phyloP scores from a whole-genome alignment of 2,329 filamentous ascomycete genomes.

The Setomelanomma holmii region DNA sequence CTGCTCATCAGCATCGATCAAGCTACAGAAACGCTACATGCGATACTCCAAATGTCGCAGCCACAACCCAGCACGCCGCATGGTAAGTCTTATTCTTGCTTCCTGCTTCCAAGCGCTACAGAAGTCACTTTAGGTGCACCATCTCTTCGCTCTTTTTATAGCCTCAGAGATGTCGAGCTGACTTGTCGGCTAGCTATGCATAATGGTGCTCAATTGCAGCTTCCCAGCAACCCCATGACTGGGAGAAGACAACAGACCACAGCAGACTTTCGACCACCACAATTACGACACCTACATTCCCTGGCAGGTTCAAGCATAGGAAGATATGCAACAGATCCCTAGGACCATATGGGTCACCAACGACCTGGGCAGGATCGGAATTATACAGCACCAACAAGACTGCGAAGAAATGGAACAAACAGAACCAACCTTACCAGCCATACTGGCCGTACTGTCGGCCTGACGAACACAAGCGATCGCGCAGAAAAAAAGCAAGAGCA shows the following conservation, averaged over 20 bases:
- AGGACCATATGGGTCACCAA: constrained; percentile 4
- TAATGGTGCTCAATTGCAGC: constrained; percentile 1
- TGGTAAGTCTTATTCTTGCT: too few relatives aligned
- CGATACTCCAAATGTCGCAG: constrained; percentile 23
- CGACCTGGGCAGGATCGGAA: constrained; percentile 13
- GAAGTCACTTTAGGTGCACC: too few relatives aligned
- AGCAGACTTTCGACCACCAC: constrained; percentile 11
- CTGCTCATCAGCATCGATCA: too few relatives aligned
- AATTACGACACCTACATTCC: constrained; percentile 17
- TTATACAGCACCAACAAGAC: constrained; percentile 10
- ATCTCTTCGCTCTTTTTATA: too few relatives aligned
- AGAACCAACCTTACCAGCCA: constrained; percentile 17
- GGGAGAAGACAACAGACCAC: constrained; percentile 12
- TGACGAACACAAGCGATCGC: constrained; percentile 17
- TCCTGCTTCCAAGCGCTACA: too few relatives aligned
- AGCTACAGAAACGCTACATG: too few relatives aligned
- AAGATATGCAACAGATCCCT: constrained; percentile 17
- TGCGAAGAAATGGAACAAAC: constrained; percentile 21
- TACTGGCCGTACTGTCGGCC: constrained; percentile 18
- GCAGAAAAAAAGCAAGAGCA: constrained; percentile 37
- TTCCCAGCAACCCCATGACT: constrained; percentile 5
- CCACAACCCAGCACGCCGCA: constrained; percentile 6
- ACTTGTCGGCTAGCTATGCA: constrained; percentile 2
- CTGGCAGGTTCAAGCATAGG: constrained; percentile 23
- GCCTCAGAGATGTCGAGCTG: not conserved